phyloP scores from a whole-genome alignment of 2,329 filamentous ascomycete species.

The Aspergillus caelatus region DNA sequence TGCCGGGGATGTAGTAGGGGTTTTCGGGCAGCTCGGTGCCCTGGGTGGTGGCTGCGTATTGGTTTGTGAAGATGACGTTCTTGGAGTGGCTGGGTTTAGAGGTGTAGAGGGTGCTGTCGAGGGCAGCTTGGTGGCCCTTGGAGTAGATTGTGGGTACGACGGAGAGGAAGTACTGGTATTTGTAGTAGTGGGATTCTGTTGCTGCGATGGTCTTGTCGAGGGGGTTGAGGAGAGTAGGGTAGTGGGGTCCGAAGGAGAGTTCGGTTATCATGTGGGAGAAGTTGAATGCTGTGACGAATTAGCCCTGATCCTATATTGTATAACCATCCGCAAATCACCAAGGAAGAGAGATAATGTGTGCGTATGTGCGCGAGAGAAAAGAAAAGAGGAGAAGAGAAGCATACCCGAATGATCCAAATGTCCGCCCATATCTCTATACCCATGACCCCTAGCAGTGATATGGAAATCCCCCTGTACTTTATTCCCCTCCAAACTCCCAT shows the following conservation, averaged over 20 bases:
- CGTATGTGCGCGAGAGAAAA: not conserved
- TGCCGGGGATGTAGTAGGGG: slow-evolving; percentile 69
- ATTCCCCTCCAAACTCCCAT: slow-evolving; percentile 86
- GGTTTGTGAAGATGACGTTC: slow-evolving; percentile 83
- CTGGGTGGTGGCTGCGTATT: slow-evolving; percentile 96
- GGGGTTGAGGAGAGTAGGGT: slow-evolving; percentile 89
- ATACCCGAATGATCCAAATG: slow-evolving; percentile 82
- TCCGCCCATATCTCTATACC: slow-evolving; percentile 78
- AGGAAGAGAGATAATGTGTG: not conserved
- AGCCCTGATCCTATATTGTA: not conserved
- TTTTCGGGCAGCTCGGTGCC: slow-evolving; percentile 65
- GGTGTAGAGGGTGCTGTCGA: slow-evolving; percentile 44
- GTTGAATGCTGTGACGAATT: slow-evolving; percentile 71
- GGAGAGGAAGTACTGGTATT: slow-evolving; percentile 97
- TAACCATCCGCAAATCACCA: not conserved
- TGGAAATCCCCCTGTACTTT: slow-evolving; percentile 98
- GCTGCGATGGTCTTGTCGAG: slow-evolving; percentile 86
- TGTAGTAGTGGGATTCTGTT: slow-evolving; percentile 80
- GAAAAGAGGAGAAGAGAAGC: slow-evolving; percentile 33
- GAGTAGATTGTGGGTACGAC: slow-evolving; percentile 94
- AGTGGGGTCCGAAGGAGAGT: slow-evolving; percentile 95
- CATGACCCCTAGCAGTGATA: slow-evolving; percentile 91
- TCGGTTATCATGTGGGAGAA: slow-evolving; percentile 97
- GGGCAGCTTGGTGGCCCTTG: slow-evolving; percentile 48
- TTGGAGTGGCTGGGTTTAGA: slow-evolving; percentile 40